Conservation (phyloP, 371 early-diverging fungal genomes). For the Lichtheimia ornata region DNA sequence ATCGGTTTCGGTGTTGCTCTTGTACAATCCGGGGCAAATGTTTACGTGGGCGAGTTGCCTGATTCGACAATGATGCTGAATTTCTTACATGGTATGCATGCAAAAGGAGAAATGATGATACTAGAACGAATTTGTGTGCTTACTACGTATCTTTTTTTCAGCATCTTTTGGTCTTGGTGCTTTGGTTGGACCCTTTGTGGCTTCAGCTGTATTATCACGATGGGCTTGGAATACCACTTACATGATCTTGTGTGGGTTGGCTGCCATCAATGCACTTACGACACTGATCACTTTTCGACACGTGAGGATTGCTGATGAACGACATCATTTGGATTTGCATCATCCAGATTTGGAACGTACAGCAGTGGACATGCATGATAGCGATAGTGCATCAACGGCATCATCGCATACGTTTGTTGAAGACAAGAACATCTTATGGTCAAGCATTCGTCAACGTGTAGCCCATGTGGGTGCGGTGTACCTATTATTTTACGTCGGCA, state of each 20-base stretch:
- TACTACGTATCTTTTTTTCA: not conserved
- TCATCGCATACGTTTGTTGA: too few relatives aligned
- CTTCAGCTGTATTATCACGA: conserved; percentile 12
- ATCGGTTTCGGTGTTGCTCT: conserved; percentile 25
- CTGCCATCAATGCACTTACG: conserved; percentile 10
- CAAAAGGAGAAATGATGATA: not conserved
- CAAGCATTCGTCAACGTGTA: conserved; percentile 10
- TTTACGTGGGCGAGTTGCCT: conserved; percentile 18
- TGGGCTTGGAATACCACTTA: conserved; percentile 19
- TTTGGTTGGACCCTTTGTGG: conserved; percentile 24
- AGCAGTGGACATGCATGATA: not conserved
- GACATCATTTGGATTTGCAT: too few relatives aligned
- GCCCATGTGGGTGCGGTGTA: conserved; percentile 20
- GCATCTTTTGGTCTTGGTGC: conserved; percentile 29
- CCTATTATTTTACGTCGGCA: conserved; percentile 28
- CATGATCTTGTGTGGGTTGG: conserved; percentile 14
- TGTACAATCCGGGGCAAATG: conserved; percentile 20
- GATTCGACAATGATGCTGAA: conserved; percentile 26
- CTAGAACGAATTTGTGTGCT: not conserved
- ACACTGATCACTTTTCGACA: conserved; percentile 4
- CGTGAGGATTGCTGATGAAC: conserved; percentile 3
- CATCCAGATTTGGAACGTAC: conserved; percentile 1
- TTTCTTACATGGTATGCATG: conserved; percentile 25
- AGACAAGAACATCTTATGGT: too few relatives aligned
- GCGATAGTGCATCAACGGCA: too few relatives aligned